phyloP scores from a whole-genome alignment of 169 alveolate genomes.

The Eimeria sp. region DNA sequence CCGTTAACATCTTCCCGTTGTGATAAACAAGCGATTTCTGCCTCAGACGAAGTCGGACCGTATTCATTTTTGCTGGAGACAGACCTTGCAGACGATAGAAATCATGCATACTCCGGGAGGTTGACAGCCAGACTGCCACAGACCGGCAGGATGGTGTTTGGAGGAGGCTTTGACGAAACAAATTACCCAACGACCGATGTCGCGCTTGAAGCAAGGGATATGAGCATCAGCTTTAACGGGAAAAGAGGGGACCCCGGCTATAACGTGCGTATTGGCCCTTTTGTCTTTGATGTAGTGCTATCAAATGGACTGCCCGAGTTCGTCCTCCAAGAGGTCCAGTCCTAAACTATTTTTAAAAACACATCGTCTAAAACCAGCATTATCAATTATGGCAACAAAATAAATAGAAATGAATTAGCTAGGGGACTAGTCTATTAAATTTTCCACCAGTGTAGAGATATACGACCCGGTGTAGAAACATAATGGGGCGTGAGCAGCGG shows the following conservation, averaged over 20 bases:
- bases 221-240: slow-evolving; percentile 36
- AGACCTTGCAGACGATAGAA: slow-evolving; percentile 55
- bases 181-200: slow-evolving; percentile 18
- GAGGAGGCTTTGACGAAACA: slow-evolving; percentile 54
- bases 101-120: slow-evolving; percentile 53
- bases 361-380: background rate
- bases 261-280: slow-evolving; percentile 57
- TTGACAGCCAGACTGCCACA: slow-evolving; percentile 24
- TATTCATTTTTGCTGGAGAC: slow-evolving; percentile 16
- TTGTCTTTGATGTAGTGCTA: slow-evolving; percentile 25
- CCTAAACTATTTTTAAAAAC: background rate
- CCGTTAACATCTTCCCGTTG: background rate
- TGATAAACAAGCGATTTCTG: background rate
- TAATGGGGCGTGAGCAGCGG: background rate
- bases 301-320: slow-evolving; percentile 54
- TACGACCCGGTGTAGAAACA: background rate
- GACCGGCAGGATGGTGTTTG: slow-evolving; percentile 36
- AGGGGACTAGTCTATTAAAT: background rate
- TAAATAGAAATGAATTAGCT: background rate
- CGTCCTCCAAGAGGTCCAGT: slow-evolving; percentile 30
- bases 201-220: slow-evolving; percentile 34
- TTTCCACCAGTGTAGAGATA: background rate
- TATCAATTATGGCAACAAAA: background rate
- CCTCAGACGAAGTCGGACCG: slow-evolving; percentile 26
- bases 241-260: background rate